These are phyloP conservation scores for Trichoderma harzianum DNA, from an alignment of 2,329 filamentous ascomycete genomes.

Conservation along the genomic window DNA sequence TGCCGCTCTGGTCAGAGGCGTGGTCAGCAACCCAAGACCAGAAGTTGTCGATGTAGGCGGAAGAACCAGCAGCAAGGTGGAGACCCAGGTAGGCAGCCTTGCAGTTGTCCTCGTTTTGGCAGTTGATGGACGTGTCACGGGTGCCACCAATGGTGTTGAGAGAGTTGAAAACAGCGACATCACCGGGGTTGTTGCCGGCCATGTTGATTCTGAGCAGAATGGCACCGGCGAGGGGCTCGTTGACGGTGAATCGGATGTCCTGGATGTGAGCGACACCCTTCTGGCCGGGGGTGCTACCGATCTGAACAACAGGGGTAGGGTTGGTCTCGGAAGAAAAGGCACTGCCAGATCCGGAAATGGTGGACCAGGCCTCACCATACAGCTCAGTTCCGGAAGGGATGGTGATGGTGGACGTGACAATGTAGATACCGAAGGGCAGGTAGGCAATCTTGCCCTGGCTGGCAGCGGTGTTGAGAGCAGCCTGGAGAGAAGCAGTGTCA, in stretches of 20 bases:
- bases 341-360: conserved; percentile 17
- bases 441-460: conserved; percentile 49
- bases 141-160: conserved; percentile 19
- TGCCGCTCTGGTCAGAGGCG: neutral
- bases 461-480: conserved; percentile 50
- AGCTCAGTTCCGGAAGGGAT: conserved; percentile 39
- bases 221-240: conserved; percentile 14
- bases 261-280: conserved; percentile 11
- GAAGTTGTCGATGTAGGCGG: conserved; percentile 19
- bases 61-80: conserved; percentile 17
- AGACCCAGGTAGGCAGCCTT: conserved; percentile 14
- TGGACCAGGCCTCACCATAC: conserved; percentile 16
- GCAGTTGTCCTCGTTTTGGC: conserved; percentile 9
- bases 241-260: conserved; percentile 17
- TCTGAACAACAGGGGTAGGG: conserved; percentile 16
- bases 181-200: conserved; percentile 16
- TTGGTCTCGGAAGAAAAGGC: conserved; percentile 6
- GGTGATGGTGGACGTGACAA: conserved; percentile 44
- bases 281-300: conserved; percentile 13
- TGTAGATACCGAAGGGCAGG: conserved; percentile 56
- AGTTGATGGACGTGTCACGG: conserved; percentile 16
- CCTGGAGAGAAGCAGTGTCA: conserved; percentile 58
- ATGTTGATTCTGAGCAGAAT: conserved; percentile 16
- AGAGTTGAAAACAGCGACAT: conserved; percentile 18
- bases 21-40: conserved; percentile 20